Percentiles rank a stretch among this genome's conserved stretches.
phyloP scores from a whole-genome alignment of 1,139 yeast species.

The Candida gigantensis region DNA sequence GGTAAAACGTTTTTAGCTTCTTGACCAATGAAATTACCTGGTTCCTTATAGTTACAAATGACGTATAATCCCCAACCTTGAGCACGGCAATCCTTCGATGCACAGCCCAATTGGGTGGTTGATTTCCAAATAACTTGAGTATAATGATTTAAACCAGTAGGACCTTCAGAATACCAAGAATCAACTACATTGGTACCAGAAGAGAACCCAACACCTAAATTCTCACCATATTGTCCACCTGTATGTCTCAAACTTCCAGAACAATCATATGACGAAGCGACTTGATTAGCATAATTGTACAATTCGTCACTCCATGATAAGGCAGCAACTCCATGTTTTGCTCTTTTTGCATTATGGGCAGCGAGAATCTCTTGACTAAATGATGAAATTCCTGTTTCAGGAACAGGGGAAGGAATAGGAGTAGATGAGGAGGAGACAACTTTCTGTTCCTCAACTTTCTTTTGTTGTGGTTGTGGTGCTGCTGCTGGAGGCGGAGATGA shows the following conservation, averaged over 20 bases:
- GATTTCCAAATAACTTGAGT: conserved; percentile 84
- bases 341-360: conserved; percentile 70
- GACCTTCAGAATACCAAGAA: conserved; percentile 83
- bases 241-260: conserved; percentile 69
- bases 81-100: conserved; percentile 42
- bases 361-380: conserved; percentile 20
- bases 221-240: conserved; percentile 82
- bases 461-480: no score
- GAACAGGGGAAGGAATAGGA: no score
- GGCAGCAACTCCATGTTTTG: conserved; percentile 59
- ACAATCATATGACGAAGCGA: conserved; percentile 69
- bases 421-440: no score
- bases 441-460: no score
- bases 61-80: conserved; percentile 45
- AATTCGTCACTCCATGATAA: conserved; percentile 65
- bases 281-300: conserved; percentile 65
- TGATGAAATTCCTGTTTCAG: conserved; percentile 1
- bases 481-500: no score
- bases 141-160: conserved; percentile 60
- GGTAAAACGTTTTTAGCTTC: conserved; percentile 51
- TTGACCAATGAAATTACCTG: conserved; percentile 49
- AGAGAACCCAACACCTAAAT: conserved; percentile 73
- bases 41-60: conserved; percentile 48
- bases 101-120: conserved; percentile 74
- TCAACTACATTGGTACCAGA: conserved; percentile 58